Base-by-base conservation (phyloP, 768 basidiomycete species). In the Boletellus emodensis region DNA sequence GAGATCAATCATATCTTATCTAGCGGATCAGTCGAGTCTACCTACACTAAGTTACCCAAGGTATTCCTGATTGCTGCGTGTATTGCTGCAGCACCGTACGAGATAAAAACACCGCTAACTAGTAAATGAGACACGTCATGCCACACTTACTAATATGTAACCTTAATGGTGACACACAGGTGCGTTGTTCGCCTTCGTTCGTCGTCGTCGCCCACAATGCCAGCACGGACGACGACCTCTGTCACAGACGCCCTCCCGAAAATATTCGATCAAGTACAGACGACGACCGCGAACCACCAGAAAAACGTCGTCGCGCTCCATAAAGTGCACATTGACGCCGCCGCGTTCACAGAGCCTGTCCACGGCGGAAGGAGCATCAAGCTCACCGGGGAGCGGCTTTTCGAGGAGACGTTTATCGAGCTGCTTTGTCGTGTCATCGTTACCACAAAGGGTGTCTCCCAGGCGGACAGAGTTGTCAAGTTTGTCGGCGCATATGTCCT, bases 261-360 rank as follows among this genome's bases (percentile, higher is more conserved):
- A 32, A 88, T 93, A 39, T 90, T 94, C 54, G 82, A 87, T 26
- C 88, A 95, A 69, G 87, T 76, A 0, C 90, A 94, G 64, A 71
- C 64, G 7, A 81, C 85, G 0, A 67, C 75, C 13, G 83, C 88
- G 9, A 93, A 90, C 65, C 94, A 97, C 67, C 83, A 85, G 54
- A 96, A 96, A 75, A 95, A 96, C 69, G 73, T 85, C 44, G 84
- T 91, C 37, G 82, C 83, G 0, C 78, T 96, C 3, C 76, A 90
- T 73, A 91, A 91, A 65, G 68, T 94, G 37, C 91, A 94, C 49
- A 49, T 69, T 4, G 76, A 86, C 46, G 85, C 84, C 10, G 81
- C 84, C 1, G 59, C 70, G 13, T 71, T 75, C 56, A 80, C 72
- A 3, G 75, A 84, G 53, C 49, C 72, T 3, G 62, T 78, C n/a